Conservation (phyloP, 352 stramenopile species). For the Pythium sp. region DNA sequence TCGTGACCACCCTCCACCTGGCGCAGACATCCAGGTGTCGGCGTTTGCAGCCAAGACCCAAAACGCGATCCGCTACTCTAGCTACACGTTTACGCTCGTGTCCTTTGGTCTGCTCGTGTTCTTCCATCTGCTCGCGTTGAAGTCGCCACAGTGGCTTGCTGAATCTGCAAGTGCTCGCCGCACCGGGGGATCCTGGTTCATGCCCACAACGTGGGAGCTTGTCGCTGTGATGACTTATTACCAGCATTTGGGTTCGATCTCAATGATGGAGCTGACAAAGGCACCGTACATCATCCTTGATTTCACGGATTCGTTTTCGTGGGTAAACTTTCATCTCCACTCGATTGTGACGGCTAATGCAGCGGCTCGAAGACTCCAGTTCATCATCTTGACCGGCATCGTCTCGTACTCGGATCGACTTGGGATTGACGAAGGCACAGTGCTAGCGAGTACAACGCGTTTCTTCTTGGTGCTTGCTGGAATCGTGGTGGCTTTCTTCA, state of each 20-base stretch:
- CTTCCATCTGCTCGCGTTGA: conserved; percentile 53
- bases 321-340: conserved; percentile 54
- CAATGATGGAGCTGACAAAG: conserved; percentile 70
- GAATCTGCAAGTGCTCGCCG: conserved; percentile 18
- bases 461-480: conserved; percentile 46
- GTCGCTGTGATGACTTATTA: conserved; percentile 58
- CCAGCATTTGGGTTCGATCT: conserved; percentile 70
- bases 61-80: conserved; percentile 46
- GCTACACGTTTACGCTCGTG: conserved; percentile 48
- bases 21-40: conserved; percentile 57
- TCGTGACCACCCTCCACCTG: conserved; percentile 42
- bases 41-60: conserved; percentile 36
- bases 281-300: conserved; percentile 72
- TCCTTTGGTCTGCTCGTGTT: conserved; percentile 48
- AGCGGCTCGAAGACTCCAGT: conserved; percentile 33
- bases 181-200: conserved; percentile 29
- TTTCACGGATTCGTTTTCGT: conserved; percentile 78
- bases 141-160: conserved; percentile 38
- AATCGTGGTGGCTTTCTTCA: conserved; percentile 40
- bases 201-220: conserved; percentile 70
- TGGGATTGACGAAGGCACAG: conserved; percentile 48
- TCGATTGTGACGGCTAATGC: conserved; percentile 31
- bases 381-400: conserved; percentile 62
- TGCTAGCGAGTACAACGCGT: conserved; percentile 35
- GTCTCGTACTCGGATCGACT: conserved; percentile 69